Evolutionary conservation across 768 basidiomycete genomes (phyloP).

Genomic region (Podaxis carcinomalis): DNA sequence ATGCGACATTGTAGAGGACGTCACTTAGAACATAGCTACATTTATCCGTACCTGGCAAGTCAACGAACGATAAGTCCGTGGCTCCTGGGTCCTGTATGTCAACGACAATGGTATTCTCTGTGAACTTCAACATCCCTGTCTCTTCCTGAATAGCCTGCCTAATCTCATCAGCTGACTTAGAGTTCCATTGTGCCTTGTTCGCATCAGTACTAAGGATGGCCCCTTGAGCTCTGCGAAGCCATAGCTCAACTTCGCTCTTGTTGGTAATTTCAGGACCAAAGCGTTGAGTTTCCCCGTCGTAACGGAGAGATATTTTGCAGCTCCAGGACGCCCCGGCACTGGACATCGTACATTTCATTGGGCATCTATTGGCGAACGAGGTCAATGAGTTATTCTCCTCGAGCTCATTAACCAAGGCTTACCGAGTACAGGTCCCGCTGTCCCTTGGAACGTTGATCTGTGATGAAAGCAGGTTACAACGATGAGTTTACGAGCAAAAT

Average conservation of each 20-base stretch:
- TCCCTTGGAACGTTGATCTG: conserved; percentile 64
- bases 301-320: conserved; percentile 37
- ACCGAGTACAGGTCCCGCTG: conserved; percentile 59
- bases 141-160: conserved; percentile 4
- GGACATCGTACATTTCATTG: conserved; percentile 50
- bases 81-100: conserved; percentile 39
- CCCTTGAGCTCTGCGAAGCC: conserved; percentile 55
- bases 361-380: conserved; percentile 32
- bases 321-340: conserved; percentile 34
- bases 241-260: conserved; percentile 41
- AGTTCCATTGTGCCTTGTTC: conserved; percentile 1
- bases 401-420: background rate
- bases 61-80: conserved; percentile 49
- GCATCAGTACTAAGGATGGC: conserved; percentile 39
- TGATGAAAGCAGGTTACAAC: background rate
- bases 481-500: too few species aligned
- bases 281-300: conserved; percentile 9
- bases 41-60: conserved; percentile 41
- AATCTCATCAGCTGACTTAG: conserved; percentile 12
- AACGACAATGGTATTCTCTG: conserved; percentile 46
- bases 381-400: background rate
- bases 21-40: background rate
- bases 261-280: conserved; percentile 43
- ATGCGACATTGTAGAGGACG: background rate
- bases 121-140: conserved; percentile 29